phyloP scores from a whole-genome alignment of 2,329 filamentous ascomycete genomes.

The Ceratocystis cacaofunesta region DNA sequence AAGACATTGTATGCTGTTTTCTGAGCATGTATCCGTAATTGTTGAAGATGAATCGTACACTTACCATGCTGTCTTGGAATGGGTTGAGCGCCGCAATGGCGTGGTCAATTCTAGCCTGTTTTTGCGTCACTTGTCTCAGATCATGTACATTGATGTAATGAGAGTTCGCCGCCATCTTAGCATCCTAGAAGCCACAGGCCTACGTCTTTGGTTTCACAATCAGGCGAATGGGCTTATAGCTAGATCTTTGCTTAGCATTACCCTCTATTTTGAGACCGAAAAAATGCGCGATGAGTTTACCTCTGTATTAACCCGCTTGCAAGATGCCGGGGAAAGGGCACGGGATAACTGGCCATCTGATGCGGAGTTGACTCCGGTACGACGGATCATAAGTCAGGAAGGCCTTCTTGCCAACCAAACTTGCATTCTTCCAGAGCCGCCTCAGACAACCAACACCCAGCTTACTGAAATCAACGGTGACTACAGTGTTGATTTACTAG shows the following conservation, averaged over 20 bases:
- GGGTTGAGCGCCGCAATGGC: conserved; percentile 8
- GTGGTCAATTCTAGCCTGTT: conserved; percentile 2
- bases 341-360: not conserved
- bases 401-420: no score
- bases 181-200: not conserved
- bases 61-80: conserved; percentile 9
- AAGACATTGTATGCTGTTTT: conserved; percentile 10
- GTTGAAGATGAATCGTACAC: conserved; percentile 1
- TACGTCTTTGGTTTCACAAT: conserved; percentile 4
- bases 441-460: not conserved
- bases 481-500: not conserved
- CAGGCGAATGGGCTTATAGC: not conserved
- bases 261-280: not conserved
- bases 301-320: not conserved
- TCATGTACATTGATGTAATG: conserved; percentile 12
- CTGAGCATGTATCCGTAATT: not conserved
- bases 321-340: not conserved
- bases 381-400: not conserved
- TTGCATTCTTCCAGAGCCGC: not conserved
- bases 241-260: not conserved
- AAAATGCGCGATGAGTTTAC: not conserved
- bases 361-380: not conserved
- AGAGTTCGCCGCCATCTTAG: not conserved
- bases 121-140: conserved; percentile 6
- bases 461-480: no score